Conservation (phyloP, 306 rosid genomes). For the Pterocarpus santalinus region DNA sequence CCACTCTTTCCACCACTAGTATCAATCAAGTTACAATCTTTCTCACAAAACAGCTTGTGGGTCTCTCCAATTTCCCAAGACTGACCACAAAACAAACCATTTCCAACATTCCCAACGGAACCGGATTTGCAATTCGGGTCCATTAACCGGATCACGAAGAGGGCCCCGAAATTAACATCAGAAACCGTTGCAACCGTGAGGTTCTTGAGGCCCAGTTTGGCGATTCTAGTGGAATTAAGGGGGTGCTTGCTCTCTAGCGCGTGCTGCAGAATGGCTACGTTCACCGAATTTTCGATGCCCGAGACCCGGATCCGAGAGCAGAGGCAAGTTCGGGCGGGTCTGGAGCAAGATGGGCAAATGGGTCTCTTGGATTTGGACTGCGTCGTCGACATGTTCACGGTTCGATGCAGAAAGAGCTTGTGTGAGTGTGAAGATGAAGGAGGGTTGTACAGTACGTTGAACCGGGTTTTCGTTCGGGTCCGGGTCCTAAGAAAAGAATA, state of each 20-base stretch:
- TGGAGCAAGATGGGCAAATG: slow-evolving; percentile 78
- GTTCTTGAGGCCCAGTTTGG: slow-evolving; percentile 74
- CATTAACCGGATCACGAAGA: slow-evolving; percentile 54
- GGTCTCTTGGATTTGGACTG: slow-evolving; percentile 66
- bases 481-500: slow-evolving; percentile 28
- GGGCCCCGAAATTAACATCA: slow-evolving; percentile 71
- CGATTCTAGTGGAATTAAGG: slow-evolving; percentile 88
- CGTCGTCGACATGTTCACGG: slow-evolving; percentile 52
- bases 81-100: slow-evolving; percentile 31
- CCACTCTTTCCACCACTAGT: slow-evolving; percentile 33
- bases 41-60: slow-evolving; percentile 38
- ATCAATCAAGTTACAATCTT: slow-evolving; percentile 36
- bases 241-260: slow-evolving; percentile 79
- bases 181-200: slow-evolving; percentile 67
- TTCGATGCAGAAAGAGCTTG: slow-evolving; percentile 38
- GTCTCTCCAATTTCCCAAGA: slow-evolving; percentile 38
- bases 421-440: background rate
- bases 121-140: slow-evolving; percentile 38
- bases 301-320: slow-evolving; percentile 69
- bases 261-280: slow-evolving; percentile 84
- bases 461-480: slow-evolving; percentile 34
- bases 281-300: slow-evolving; percentile 64
- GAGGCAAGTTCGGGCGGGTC: slow-evolving; percentile 79
- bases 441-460: slow-evolving; percentile 11
- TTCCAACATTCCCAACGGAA: slow-evolving; percentile 21